A percentile compares a stretch with the other conserved stretches of the same genome.
phyloP scores from a whole-genome alignment of 2,329 filamentous ascomycete genomes.

The Penicillium thymicola region DNA sequence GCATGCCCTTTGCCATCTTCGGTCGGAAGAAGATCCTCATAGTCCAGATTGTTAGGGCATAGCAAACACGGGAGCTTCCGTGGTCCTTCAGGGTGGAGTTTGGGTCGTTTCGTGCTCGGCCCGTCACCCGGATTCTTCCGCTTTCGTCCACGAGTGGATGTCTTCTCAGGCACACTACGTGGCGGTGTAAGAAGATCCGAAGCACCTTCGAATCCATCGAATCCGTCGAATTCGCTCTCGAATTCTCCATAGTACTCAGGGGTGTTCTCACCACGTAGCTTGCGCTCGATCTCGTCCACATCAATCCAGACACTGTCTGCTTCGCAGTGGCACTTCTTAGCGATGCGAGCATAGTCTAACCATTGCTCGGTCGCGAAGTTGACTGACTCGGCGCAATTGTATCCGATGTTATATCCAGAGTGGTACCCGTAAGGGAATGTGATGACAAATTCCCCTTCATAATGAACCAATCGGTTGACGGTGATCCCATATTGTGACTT shows the following conservation, averaged over 20 bases:
- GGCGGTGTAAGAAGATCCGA: constrained; percentile 77
- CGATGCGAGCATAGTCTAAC: constrained; percentile 91
- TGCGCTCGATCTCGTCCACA: constrained; percentile 91
- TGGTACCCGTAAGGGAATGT: constrained; percentile 99
- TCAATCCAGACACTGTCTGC: constrained; percentile 99
- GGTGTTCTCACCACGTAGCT: constrained; percentile 77
- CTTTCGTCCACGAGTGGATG: constrained; percentile 62
- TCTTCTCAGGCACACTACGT: constrained; percentile 66
- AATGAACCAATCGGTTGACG: constrained; percentile 92
- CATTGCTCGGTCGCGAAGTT: constrained; percentile 96
- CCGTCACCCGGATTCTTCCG: constrained; percentile 59
- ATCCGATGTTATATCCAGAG: constrained; percentile 94
- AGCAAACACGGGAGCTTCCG: constrained; percentile 80
- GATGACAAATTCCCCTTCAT: constrained; percentile 96
- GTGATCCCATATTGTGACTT: constrained; percentile 89
- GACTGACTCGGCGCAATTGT: constrained; percentile 98
- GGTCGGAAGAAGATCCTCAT: constrained; percentile 77
- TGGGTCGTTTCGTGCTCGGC: constrained; percentile 72
- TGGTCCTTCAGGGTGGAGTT: constrained; percentile 68
- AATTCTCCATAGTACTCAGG: constrained; percentile 48
- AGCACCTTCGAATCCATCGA: constrained; percentile 59
- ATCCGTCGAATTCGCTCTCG: constrained; percentile 63
- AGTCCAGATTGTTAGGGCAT: constrained; percentile 85
- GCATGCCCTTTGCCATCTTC: constrained; percentile 78
- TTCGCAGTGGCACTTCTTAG: constrained; percentile 95